Evolutionary conservation across 306 rosid genomes (phyloP), one percentile per base, ranked within the genome.

Genomic region (Rosa chinensis): DNA sequence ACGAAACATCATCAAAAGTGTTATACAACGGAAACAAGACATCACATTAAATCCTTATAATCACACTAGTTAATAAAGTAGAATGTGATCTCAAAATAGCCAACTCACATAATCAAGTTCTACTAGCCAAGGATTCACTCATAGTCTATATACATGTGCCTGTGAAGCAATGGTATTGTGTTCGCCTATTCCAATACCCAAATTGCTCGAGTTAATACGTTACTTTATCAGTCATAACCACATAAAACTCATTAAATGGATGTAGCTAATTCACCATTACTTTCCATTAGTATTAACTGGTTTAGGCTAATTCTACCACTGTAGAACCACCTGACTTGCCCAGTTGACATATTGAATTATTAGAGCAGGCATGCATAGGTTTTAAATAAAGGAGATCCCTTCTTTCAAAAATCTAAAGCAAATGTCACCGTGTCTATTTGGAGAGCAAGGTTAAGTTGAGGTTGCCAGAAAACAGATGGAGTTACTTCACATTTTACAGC

Each of bases 311-410:
- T 32, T 49, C 8, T 47, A n/a, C 14, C 43, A 50, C 10, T 8
- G 66, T 42, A 58, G 17, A 56, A 56, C 18, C 53, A 56, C 69
- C 21, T 56, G 78, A 74, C 42, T 39, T 56, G 42, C 78, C 78
- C 78, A 58, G 18, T 73, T 23, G 16, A 18, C 56, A 72, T 50
- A 43, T 32, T 20, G 14, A 28, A 74, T 55, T 42, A 5, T 2
- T 6, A 6, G 50, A 53, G 67, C 21, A 73, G 52, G 50, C 10
- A 6, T 40, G 20, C 35, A 37, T 20, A 10, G 77, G 63, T 7
- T 37, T 73, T 20, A 11, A 37, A 1, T 44, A 0, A 69, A 44
- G 10, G 13, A 44, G 5, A 45, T 6, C 42, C 56, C 18, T 37
- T 40, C 47, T 55, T 55, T 55, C 39, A 5, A 62, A 37, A 74